Percentiles rank a stretch among this genome's conserved stretches.
Conservation (phyloP, 169 alveolate species). For the Theileria orientalis region DNA sequence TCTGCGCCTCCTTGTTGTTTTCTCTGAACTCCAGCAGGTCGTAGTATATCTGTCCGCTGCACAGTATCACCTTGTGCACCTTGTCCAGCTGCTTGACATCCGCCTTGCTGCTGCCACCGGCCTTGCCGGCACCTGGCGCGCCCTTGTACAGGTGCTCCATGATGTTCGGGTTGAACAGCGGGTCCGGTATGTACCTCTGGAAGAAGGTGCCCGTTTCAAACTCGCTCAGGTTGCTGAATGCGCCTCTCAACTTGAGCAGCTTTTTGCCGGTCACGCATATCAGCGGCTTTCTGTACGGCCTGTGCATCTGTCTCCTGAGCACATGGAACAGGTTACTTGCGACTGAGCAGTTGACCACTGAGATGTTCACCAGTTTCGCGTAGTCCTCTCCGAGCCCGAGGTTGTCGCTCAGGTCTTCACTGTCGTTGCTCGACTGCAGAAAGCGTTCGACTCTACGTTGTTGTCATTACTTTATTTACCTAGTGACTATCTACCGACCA, state of each 20-base stretch:
- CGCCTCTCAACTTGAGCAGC: conserved; percentile 71
- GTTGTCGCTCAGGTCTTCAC: conserved; percentile 72
- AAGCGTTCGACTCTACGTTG: conserved; percentile 82
- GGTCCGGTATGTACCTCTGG: conserved; percentile 72
- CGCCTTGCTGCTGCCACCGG: conserved; percentile 20
- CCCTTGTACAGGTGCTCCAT: conserved; percentile 46
- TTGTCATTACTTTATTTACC: no score
- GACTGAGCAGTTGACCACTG: conserved; percentile 84
- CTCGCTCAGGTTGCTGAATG: conserved; percentile 68
- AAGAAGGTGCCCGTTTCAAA: conserved; percentile 63
- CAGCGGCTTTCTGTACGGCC: conserved; percentile 80
- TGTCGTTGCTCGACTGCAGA: conserved; percentile 79
- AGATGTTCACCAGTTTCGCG: conserved; percentile 74
- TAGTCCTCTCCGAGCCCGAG: conserved; percentile 52
- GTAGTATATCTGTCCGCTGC: conserved; percentile 90
- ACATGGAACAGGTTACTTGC: conserved; percentile 92
- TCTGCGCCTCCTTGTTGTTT: conserved; percentile 40
- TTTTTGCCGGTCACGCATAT: conserved; percentile 70
- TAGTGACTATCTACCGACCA: no score
- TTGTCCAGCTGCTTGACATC: conserved; percentile 13
- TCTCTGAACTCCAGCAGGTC: conserved; percentile 76
- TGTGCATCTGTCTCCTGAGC: conserved; percentile 88
- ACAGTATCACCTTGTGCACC: conserved; percentile 82
- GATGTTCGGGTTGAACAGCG: conserved; percentile 4
- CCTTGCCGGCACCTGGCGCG: no score